These are phyloP conservation scores for Melastoma candidum DNA, from an alignment of 441 rosid genomes.

Conservation along the genomic window DNA sequence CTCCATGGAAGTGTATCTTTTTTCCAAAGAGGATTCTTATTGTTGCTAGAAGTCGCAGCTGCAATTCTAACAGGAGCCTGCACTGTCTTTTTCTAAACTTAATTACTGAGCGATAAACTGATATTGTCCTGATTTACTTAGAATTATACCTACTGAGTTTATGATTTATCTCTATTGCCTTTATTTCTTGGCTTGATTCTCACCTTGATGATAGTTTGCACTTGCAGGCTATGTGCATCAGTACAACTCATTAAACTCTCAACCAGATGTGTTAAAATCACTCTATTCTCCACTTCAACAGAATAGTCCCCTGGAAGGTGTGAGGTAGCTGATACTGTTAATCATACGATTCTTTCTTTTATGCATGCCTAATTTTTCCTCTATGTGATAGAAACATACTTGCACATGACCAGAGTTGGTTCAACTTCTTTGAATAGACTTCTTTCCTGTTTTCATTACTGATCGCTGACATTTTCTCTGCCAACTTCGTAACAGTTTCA, in stretches of 20 bases:
- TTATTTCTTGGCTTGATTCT: neutral
- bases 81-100: neutral
- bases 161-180: neutral
- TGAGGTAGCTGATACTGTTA: slow-evolving; percentile 41
- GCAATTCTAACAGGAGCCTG: neutral
- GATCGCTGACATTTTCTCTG: too few species aligned
- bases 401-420: too few species aligned
- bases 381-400: too few species aligned
- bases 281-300: slow-evolving; percentile 95
- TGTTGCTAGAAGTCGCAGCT: neutral
- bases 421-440: too few species aligned
- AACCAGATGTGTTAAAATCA: slow-evolving; percentile 93
- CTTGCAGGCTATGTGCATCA: slow-evolving; percentile 74
- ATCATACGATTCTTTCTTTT: neutral
- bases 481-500: too few species aligned
- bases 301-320: slow-evolving; percentile 84
- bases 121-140: neutral
- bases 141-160: neutral
- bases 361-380: too few species aligned
- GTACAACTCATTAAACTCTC: slow-evolving; percentile 80
- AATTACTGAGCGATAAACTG: neutral
- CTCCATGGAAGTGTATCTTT: neutral
- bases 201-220: slow-evolving; percentile 9
- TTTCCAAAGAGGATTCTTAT: too few species aligned
- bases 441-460: too few species aligned